A percentile compares a stretch with the other conserved stretches of the same genome.
These are phyloP conservation scores for Fomitopsis betulina DNA, from an alignment of 1,284 basidiomycete genomes.

Conservation along the genomic window DNA sequence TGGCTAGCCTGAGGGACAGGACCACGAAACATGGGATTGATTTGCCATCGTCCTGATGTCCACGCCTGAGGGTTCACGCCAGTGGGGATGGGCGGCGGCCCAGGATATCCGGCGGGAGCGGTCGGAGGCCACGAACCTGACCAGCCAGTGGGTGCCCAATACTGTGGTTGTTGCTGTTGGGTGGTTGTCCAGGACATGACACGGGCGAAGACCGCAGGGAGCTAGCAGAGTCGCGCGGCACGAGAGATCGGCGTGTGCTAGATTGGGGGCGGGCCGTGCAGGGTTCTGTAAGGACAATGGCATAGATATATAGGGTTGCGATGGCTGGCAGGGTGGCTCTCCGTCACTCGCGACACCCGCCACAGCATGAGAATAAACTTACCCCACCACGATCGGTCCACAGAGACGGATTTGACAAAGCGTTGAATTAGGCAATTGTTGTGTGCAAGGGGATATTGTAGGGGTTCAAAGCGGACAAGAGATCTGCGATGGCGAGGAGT, in stretches of 20 bases:
- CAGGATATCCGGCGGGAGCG: conserved; percentile 19
- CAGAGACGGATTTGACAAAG: not conserved
- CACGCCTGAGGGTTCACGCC: conserved; percentile 25
- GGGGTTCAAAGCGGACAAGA: not conserved
- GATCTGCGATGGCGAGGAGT: conserved; percentile 4
- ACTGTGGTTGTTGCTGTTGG: conserved; percentile 3
- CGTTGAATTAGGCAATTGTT: not conserved
- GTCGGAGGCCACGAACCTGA: conserved; percentile 17
- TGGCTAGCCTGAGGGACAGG: conserved; percentile 5
- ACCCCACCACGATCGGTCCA: conserved; percentile 5
- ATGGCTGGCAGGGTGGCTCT: conserved; percentile 7
- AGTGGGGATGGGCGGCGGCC: conserved; percentile 24
- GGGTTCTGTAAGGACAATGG: conserved; percentile 13
- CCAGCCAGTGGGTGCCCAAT: conserved; percentile 14
- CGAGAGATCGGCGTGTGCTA: conserved; percentile 7
- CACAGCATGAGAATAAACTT: conserved; percentile 3
- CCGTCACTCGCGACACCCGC: conserved; percentile 4
- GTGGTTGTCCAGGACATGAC: conserved; percentile 9
- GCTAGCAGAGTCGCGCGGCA: conserved; percentile 3
- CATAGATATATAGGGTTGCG: conserved; percentile 20
- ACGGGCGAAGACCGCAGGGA: not conserved
- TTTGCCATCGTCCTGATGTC: conserved; percentile 24
- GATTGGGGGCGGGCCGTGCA: not conserved
- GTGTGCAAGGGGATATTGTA: not conserved
- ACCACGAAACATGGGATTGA: conserved; percentile 24